A percentile compares a stretch with the other conserved stretches of the same genome.
Conservation (phyloP, 106 monocot species). For the Dendrobium nobile region DNA sequence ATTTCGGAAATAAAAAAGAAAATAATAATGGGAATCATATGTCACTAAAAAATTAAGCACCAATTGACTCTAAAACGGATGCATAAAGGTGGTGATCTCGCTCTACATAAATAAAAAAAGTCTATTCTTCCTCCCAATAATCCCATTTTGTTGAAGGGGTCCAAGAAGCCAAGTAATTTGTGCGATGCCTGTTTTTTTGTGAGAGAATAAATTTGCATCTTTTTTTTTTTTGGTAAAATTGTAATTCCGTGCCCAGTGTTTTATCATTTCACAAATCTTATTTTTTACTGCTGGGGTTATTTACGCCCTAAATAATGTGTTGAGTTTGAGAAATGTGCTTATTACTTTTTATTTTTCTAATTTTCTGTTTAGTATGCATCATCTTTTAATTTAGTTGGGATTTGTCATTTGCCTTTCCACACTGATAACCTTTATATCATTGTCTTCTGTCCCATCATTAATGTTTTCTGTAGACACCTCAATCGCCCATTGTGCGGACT, state of each 20-base stretch:
- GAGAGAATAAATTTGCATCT: neutral
- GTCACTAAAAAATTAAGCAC: neutral
- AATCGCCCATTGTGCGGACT: conserved; percentile 91
- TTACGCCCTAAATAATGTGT: neutral
- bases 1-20: no score
- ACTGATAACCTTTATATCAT: neutral
- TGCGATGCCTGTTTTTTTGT: neutral
- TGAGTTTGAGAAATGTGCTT: neutral
- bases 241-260: neutral
- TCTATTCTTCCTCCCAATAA: neutral
- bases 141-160: neutral
- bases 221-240: neutral
- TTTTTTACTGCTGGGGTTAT: neutral
- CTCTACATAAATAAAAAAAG: neutral
- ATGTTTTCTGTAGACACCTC: conserved; percentile 63
- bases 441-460: neutral
- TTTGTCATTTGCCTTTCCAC: neutral
- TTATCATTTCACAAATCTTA: neutral
- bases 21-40: neutral
- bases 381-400: neutral
- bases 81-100: no score
- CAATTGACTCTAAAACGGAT: neutral
- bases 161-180: neutral
- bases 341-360: neutral
- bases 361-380: neutral